Evolutionary conservation across 805 yeast species (phyloP).

Genomic region (Yarrowia sp.): DNA sequence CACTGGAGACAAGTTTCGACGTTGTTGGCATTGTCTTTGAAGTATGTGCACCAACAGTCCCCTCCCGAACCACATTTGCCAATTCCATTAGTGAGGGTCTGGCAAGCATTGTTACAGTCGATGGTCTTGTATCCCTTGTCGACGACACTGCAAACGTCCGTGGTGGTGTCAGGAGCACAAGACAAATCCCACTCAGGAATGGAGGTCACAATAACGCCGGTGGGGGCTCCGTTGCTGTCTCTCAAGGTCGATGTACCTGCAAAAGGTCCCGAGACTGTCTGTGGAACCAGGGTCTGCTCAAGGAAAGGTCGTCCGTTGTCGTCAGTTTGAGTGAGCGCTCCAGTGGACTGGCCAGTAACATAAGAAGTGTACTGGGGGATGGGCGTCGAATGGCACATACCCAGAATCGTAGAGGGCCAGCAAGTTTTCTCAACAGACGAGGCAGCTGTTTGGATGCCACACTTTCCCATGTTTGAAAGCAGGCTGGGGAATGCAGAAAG

Average conservation of each 20-base stretch:
- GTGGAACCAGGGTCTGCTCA: neutral
- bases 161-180: neutral
- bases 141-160: neutral
- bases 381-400: neutral
- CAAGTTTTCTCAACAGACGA: neutral
- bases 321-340: neutral
- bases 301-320: neutral
- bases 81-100: neutral
- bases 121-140: neutral
- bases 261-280: neutral
- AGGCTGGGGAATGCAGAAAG: neutral
- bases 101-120: neutral
- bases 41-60: neutral
- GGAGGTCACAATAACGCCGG: neutral
- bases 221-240: neutral
- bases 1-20: neutral
- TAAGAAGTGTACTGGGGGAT: conserved; percentile 1
- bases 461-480: neutral
- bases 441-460: neutral
- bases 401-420: neutral
- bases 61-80: neutral
- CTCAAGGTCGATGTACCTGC: neutral
- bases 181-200: neutral
- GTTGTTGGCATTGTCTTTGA: neutral
- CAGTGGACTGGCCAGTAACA: neutral